Evolutionary conservation across 495 filamentous ascomycete genomes (phyloP).

Genomic region (Tuber brumale): DNA sequence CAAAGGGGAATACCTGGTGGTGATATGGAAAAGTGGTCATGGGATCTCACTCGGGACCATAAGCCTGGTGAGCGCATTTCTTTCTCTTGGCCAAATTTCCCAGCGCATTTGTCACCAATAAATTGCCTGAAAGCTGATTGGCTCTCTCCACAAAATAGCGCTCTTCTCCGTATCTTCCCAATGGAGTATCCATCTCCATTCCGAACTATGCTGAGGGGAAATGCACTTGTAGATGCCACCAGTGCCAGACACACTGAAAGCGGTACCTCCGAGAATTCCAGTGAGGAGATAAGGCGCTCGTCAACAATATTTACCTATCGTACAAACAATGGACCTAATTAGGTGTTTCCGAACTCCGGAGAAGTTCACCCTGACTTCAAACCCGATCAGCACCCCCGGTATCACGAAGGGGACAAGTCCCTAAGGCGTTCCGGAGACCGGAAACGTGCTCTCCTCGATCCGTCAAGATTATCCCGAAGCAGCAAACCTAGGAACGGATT

Average conservation of each 20-base stretch:
- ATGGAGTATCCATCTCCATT: not conserved
- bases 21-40: not conserved
- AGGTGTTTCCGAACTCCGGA: conserved; percentile 2
- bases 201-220: not conserved
- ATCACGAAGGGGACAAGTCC: not conserved
- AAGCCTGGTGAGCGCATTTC: not conserved
- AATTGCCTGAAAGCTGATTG: not conserved
- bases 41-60: not conserved
- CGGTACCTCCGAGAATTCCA: not conserved
- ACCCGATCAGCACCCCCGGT: not conserved
- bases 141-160: not conserved
- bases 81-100: not conserved
- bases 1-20: not conserved
- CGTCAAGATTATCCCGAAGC: not conserved
- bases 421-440: not conserved
- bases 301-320: not conserved
- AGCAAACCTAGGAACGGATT: not conserved
- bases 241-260: not conserved
- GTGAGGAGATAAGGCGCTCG: not conserved
- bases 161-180: not conserved
- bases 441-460: not conserved
- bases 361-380: not conserved
- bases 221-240: not conserved
- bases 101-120: not conserved
- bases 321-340: not conserved